Evolutionary conservation across 1,284 basidiomycete genomes (phyloP), one percentile per base, ranked within the genome.

Genomic region (Lignosus rhinocerotis): DNA sequence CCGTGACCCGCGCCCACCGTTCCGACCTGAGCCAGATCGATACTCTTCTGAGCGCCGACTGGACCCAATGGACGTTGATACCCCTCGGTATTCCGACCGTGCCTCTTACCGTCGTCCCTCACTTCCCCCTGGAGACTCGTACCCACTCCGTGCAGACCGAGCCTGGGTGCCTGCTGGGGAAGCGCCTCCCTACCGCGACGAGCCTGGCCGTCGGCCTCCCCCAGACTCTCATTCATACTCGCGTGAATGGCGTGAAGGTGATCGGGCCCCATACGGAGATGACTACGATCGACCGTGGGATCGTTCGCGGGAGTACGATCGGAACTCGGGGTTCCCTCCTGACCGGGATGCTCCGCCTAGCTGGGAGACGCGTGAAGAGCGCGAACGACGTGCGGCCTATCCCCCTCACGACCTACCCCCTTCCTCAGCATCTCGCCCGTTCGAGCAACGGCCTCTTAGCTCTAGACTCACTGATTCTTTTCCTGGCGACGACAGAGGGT

Each of bases 281-380:
- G 66, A 69, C 17, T 67, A 61, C 14, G 53, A 61, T 1, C 56
- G 63, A 2, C 58, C 58, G 10, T 71, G 69, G 66, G 70, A 72
- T 9, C 64, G 70, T 3, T 31, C 60, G 21, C 56, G 59, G 12
- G 67, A 66, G 36, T 64, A 62, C 51, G 68, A 71, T 2, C 61
- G 67, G 53, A 44, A 33, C 12, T 25, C 39, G 5, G 31, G 51
- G 19, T 45, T 44, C 33, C 46, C 46, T 16, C 31, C 62, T 31
- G 69, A 70, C 14, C 67, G 70, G 36, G 68, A 70, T 34, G 50
- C 66, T 12, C 54, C 56, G 21, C 64, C 64, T 11, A 61, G 53
- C 3, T 73, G 71, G 71, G 70, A 73, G 57, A 69, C 71, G 9
- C 67, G 70, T 32, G 69, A 72, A 47, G 70, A 71, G 53, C 70